Percentiles rank a stretch among this genome's conserved stretches.
phyloP scores from a whole-genome alignment of 2,329 filamentous ascomycete species.

The Aureobasidium sp. region DNA sequence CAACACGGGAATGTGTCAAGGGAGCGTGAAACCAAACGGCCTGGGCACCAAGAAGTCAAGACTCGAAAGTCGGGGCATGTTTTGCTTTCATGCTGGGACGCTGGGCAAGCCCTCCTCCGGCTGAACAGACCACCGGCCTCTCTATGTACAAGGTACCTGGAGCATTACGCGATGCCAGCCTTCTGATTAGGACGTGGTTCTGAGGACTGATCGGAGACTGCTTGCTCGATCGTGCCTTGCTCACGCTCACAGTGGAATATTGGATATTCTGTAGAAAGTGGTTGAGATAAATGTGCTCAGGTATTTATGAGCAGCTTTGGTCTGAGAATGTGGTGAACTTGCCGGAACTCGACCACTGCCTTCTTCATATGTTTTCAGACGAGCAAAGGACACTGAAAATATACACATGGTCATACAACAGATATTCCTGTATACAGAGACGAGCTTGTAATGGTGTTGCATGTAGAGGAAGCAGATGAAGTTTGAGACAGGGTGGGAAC shows the following conservation, averaged over 20 bases:
- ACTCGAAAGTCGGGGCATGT: not conserved
- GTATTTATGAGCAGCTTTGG: not conserved
- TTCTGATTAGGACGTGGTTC: not conserved
- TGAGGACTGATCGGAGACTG: not conserved
- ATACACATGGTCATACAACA: not conserved
- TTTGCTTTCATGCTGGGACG: not conserved
- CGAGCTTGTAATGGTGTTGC: not conserved
- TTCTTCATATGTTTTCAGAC: no score
- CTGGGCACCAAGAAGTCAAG: conserved; percentile 6
- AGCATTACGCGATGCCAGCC: no score
- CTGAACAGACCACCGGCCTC: not conserved
- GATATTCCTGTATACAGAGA: not conserved
- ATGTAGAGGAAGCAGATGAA: not conserved
- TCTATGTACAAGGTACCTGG: not conserved
- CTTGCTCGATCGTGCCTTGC: not conserved
- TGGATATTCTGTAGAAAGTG: not conserved
- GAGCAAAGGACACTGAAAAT: not conserved
- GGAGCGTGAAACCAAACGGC: conserved; percentile 5
- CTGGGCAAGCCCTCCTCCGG: not conserved
- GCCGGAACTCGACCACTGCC: not conserved
- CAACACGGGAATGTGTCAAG: not conserved
- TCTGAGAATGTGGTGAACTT: not conserved
- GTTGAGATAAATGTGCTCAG: not conserved
- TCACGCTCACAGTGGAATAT: not conserved
- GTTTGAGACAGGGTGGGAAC: not conserved